Evolutionary conservation across 108 stramenopile species (phyloP).

Genomic region (Ochromonas danica): DNA sequence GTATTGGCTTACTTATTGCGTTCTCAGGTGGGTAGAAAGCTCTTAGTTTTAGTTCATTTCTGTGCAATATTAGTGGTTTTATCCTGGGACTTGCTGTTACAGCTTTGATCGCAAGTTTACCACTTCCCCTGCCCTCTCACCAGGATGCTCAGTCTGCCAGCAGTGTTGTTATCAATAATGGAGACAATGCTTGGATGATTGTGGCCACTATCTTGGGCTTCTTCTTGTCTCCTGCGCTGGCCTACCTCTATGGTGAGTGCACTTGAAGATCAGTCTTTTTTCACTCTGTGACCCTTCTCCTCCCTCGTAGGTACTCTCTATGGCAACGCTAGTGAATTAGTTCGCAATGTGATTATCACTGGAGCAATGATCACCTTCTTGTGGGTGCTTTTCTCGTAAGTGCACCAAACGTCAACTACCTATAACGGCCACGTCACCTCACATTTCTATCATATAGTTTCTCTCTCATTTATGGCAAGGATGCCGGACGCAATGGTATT

Average conservation of each 20-base stretch:
- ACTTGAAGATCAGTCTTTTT: not conserved
- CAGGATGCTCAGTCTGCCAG: not conserved
- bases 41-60: no score
- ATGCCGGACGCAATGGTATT: not conserved
- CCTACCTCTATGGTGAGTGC: not conserved
- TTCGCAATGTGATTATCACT: not conserved
- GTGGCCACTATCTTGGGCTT: conserved; percentile 1
- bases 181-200: conserved; percentile 10
- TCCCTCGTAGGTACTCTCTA: not conserved
- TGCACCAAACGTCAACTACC: not conserved
- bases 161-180: not conserved
- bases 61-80: no score
- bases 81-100: no score
- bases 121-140: not conserved
- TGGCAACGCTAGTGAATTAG: not conserved
- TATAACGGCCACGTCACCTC: not conserved
- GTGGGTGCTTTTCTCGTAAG: conserved; percentile 1
- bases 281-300: not conserved
- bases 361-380: not conserved
- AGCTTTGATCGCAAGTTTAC: not conserved
- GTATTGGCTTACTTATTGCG: no score
- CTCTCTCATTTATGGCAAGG: not conserved
- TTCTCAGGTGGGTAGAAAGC: no score
- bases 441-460: not conserved
- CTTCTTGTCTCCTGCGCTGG: not conserved